Evolutionary conservation across 192 early-diverging fungal species (phyloP).

Genomic region (Rhizoclosmatium sp.): DNA sequence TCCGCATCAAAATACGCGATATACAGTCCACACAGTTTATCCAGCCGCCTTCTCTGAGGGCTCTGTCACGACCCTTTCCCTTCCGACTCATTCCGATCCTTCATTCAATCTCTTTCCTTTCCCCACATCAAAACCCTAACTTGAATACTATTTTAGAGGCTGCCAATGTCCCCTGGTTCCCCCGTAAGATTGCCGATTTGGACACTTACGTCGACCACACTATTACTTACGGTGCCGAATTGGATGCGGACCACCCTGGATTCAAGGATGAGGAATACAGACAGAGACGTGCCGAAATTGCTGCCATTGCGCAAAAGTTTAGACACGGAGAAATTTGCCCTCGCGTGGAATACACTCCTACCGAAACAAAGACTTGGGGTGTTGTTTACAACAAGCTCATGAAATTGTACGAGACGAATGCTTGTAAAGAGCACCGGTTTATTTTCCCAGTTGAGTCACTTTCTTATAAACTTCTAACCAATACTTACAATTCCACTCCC

Average conservation of each 20-base stretch:
- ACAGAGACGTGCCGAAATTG: slow-evolving; percentile 82
- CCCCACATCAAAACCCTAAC: neutral
- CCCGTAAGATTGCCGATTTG: slow-evolving; percentile 89
- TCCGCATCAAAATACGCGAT: too few species aligned
- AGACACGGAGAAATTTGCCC: slow-evolving; percentile 80
- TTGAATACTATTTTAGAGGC: neutral
- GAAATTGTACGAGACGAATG: slow-evolving; percentile 80
- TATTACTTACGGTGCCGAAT: slow-evolving; percentile 85
- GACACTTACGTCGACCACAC: slow-evolving; percentile 93
- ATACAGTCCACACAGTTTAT: too few species aligned
- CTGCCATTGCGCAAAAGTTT: slow-evolving; percentile 82
- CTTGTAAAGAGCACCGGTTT: slow-evolving; percentile 91
- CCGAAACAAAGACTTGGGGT: slow-evolving; percentile 83
- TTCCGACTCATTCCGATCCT: neutral
- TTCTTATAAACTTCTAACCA: neutral
- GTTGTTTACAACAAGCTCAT: slow-evolving; percentile 74
- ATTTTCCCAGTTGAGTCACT: slow-evolving; percentile 69
- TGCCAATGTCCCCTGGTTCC: slow-evolving; percentile 85
- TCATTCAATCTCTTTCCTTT: neutral
- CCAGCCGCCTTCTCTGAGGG: neutral
- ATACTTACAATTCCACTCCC: neutral
- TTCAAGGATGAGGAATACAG: slow-evolving; percentile 88
- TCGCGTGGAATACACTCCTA: slow-evolving; percentile 77
- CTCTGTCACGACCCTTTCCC: neutral
- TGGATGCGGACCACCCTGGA: slow-evolving; percentile 87